A percentile compares a stretch with the other conserved stretches of the same genome.
Conservation (phyloP, 805 yeast genomes). For the Saccharomycopsis fermentans region DNA sequence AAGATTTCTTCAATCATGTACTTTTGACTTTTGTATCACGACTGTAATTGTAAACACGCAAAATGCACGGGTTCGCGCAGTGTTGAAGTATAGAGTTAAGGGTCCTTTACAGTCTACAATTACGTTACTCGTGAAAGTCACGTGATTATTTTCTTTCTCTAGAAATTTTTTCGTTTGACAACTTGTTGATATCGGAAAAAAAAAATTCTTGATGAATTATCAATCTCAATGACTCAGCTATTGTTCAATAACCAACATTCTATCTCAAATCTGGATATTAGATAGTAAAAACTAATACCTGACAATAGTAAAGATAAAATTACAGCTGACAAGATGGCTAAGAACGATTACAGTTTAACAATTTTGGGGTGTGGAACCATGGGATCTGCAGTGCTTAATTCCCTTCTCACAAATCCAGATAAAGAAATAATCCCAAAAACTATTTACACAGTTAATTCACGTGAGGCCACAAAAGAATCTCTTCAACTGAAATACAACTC, state of each 20-base stretch:
- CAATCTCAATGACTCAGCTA: too few species aligned
- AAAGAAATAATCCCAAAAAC: slow-evolving; percentile 46
- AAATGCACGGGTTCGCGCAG: too few species aligned
- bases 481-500: slow-evolving; percentile 42
- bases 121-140: too few species aligned
- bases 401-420: slow-evolving; percentile 45
- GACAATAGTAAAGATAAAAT: too few species aligned
- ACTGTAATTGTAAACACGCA: too few species aligned
- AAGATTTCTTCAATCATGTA: too few species aligned
- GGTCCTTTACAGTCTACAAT: too few species aligned
- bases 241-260: too few species aligned
- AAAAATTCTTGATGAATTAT: too few species aligned
- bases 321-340: background rate
- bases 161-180: background rate
- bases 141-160: background rate
- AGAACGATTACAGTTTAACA: slow-evolving; percentile 44
- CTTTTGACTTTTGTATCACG: too few species aligned
- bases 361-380: slow-evolving; percentile 91
- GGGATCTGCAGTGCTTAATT: slow-evolving; percentile 87
- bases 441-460: slow-evolving; percentile 70
- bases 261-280: background rate
- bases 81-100: too few species aligned
- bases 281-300: background rate
- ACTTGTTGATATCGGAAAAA: too few species aligned
- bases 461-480: slow-evolving; percentile 39